These are phyloP conservation scores for Dillenia suffruticosa DNA, from an alignment of 164 flowering plant genomes.

Conservation along the genomic window DNA sequence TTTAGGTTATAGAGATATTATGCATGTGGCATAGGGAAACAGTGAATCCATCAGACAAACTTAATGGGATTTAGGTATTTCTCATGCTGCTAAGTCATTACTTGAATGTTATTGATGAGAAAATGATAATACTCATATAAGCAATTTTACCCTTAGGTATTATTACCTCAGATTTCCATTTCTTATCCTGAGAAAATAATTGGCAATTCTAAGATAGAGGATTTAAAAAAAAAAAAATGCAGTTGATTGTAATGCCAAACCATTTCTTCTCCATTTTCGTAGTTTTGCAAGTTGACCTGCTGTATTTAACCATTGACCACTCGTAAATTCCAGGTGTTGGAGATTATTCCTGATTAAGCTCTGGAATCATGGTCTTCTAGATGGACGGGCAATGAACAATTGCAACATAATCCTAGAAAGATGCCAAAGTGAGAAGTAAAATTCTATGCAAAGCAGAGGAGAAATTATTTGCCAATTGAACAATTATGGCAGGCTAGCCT, in stretches of 20 bases:
- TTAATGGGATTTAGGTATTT: no score
- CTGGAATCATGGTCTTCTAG: conserved; percentile 96
- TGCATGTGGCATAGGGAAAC: no score
- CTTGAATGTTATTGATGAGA: no score
- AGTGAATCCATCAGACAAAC: no score
- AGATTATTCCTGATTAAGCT: conserved; percentile 89
- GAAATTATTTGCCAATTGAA: background rate
- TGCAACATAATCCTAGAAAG: conserved; percentile 65
- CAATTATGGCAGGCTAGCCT: background rate
- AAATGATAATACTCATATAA: no score
- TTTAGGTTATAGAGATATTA: no score
- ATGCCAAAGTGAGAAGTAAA: conserved; percentile 27
- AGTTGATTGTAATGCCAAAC: background rate
- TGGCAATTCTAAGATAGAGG: no score
- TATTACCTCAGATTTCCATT: no score
- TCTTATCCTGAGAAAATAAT: no score
- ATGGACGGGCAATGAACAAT: conserved; percentile 73
- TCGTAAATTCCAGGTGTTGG: conserved; percentile 76
- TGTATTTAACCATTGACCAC: background rate
- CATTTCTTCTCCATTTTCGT: background rate
- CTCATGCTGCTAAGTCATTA: no score
- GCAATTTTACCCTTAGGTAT: no score
- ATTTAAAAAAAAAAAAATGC: background rate
- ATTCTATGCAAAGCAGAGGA: conserved; percentile 23
- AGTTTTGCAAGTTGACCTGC: background rate